phyloP scores from a whole-genome alignment of 78 protist genomes.

The Protostelium mycophagum region DNA sequence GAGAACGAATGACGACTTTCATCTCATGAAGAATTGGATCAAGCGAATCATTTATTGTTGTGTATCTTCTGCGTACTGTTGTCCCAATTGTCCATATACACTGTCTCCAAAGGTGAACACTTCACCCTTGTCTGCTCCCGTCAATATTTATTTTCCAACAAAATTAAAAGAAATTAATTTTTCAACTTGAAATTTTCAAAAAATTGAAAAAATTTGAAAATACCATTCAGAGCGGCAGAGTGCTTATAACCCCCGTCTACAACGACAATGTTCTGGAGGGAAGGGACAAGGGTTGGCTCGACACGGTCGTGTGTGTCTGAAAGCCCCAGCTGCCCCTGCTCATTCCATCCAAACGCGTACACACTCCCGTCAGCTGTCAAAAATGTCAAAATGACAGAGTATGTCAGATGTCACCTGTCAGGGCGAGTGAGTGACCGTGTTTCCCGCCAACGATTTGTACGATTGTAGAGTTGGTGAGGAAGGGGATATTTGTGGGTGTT shows the following conservation, averaged over 20 bases:
- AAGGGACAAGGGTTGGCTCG: neutral
- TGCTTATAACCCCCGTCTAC: neutral
- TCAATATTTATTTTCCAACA: neutral
- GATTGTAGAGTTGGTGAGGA: neutral
- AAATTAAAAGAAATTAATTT: too few relatives aligned
- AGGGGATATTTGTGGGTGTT: neutral
- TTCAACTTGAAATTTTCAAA: too few relatives aligned
- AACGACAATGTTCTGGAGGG: neutral
- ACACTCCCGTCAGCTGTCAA: neutral
- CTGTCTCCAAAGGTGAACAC: neutral
- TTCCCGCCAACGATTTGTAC: neutral
- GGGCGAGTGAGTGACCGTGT: neutral
- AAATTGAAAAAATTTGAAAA: too few relatives aligned
- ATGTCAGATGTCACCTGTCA: neutral
- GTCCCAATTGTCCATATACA: neutral
- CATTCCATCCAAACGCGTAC: neutral
- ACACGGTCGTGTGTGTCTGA: neutral
- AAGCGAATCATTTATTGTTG: too few relatives aligned
- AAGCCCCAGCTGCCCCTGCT: neutral
- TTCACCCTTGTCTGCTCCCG: neutral
- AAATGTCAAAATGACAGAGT: too few relatives aligned
- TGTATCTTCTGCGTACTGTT: too few relatives aligned
- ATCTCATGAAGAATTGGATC: too few relatives aligned
- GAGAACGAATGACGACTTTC: too few relatives aligned
- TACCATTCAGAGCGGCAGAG: neutral